A percentile compares a stretch with the other conserved stretches of the same genome.
Evolutionary conservation across 768 basidiomycete genomes (phyloP).

Genomic region (Tricholoma sp.): DNA sequence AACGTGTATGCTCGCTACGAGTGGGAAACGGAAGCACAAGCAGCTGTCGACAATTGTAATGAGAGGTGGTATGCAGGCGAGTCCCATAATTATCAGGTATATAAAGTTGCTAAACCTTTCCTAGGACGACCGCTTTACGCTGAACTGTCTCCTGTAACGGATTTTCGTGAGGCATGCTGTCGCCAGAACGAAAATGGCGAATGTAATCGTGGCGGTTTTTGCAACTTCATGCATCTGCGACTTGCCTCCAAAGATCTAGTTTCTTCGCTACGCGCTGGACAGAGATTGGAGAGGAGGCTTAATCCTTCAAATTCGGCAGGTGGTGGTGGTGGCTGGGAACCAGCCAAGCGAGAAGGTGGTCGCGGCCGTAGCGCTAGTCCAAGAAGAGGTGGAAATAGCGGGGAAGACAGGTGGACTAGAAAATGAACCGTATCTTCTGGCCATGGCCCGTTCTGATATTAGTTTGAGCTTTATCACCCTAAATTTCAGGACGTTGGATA

Average conservation of each 20-base stretch:
- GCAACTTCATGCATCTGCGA: constrained; percentile 98
- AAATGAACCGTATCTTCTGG: constrained; percentile 28
- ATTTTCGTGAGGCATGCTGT: constrained; percentile 98
- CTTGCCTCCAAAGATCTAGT: constrained; percentile 83
- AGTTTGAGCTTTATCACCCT: neutral
- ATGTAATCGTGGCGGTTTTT: constrained; percentile 97
- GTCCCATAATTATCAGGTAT: constrained; percentile 20
- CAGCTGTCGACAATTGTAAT: constrained; percentile 89
- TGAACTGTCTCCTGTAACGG: constrained; percentile 97
- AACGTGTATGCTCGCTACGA: constrained; percentile 98
- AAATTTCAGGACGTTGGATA: neutral
- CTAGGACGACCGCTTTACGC: constrained; percentile 90
- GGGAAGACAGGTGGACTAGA: constrained; percentile 77
- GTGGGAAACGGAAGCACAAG: constrained; percentile 96
- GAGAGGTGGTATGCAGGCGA: constrained; percentile 97
- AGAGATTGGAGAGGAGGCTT: constrained; percentile 74
- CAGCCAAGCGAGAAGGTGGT: constrained; percentile 59
- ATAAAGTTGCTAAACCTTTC: constrained; percentile 6
- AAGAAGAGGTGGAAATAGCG: constrained; percentile 53
- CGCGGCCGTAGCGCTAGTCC: constrained; percentile 72
- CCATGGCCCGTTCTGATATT: neutral
- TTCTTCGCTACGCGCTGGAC: constrained; percentile 71
- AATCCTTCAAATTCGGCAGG: constrained; percentile 59
- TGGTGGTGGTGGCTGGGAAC: constrained; percentile 84
- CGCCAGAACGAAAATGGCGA: constrained; percentile 98